These are phyloP conservation scores for Grosmannia clavigera DNA, from an alignment of 2,329 filamentous ascomycete genomes.

Conservation along the genomic window DNA sequence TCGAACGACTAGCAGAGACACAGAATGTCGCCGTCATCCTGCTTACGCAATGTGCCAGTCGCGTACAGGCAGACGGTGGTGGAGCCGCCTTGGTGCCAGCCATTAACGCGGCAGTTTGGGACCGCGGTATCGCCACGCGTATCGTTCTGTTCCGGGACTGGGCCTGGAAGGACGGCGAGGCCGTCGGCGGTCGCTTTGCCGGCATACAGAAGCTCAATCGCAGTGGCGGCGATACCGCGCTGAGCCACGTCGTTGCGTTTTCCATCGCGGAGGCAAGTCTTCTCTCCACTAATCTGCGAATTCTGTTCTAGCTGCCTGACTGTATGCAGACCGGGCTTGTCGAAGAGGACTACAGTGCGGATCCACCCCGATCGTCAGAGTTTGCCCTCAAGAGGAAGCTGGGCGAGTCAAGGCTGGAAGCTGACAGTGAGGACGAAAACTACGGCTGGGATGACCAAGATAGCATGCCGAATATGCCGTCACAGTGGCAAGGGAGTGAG, in stretches of 20 bases:
- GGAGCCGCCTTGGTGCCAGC: constrained; percentile 62
- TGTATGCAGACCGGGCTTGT: constrained; percentile 2
- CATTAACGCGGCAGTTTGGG: constrained; percentile 67
- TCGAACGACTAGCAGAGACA: constrained; percentile 65
- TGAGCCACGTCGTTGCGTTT: constrained; percentile 37
- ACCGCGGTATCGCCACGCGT: constrained; percentile 60
- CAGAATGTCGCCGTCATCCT: constrained; percentile 62
- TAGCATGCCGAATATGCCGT: constrained; percentile 45
- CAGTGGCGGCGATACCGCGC: constrained; percentile 25
- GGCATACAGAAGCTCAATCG: constrained; percentile 55
- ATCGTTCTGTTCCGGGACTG: constrained; percentile 73
- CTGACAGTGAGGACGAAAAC: constrained; percentile 52
- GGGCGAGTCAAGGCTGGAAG: constrained; percentile 44
- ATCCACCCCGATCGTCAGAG: constrained; percentile 13
- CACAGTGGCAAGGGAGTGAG: constrained; percentile 56
- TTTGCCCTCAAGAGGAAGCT: constrained; percentile 51
- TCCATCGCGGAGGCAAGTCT: constrained; percentile 31
- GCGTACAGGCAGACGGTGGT: constrained; percentile 52
- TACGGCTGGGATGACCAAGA: constrained; percentile 62
- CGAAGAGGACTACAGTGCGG: constrained; percentile 30
- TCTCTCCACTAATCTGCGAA: not conserved
- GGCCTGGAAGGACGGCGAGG: constrained; percentile 35
- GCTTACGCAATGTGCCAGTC: constrained; percentile 72
- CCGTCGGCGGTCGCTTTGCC: constrained; percentile 42
- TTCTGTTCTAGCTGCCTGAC: not conserved